These are phyloP conservation scores for Stygiomarasmius scandens DNA, from an alignment of 1,284 basidiomycete species.

Conservation along the genomic window DNA sequence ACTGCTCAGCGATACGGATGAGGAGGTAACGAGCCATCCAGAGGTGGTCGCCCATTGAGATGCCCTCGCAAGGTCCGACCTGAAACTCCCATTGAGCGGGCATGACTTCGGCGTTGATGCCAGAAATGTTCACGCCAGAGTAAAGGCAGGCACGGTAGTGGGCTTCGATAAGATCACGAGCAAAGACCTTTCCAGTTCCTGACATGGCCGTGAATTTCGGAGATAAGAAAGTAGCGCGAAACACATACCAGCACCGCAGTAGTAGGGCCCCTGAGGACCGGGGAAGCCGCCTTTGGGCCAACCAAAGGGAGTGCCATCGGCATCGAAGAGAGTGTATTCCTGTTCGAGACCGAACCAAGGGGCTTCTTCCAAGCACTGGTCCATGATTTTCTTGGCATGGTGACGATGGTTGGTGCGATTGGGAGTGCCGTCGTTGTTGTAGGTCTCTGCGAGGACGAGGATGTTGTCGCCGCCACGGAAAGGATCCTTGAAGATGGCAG, in stretches of 20 bases:
- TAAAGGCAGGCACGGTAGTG: slow-evolving; percentile 98
- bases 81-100: slow-evolving; percentile 99
- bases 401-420: slow-evolving; percentile 97
- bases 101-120: slow-evolving; percentile 99
- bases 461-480: slow-evolving; percentile 99
- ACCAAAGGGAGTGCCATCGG: slow-evolving; percentile 89
- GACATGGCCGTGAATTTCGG: slow-evolving; percentile 17
- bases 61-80: slow-evolving; percentile 97
- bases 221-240: slow-evolving; percentile 16
- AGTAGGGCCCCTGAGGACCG: slow-evolving; percentile 99
- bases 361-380: slow-evolving; percentile 75
- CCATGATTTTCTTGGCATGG: slow-evolving; percentile 91
- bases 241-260: slow-evolving; percentile 94
- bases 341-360: slow-evolving; percentile 99
- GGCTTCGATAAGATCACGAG: slow-evolving; percentile 98
- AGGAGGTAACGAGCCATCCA: slow-evolving; percentile 97
- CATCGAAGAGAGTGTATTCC: slow-evolving; percentile 98
- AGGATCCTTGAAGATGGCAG: slow-evolving; percentile 97
- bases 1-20: slow-evolving; percentile 94
- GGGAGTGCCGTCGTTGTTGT: slow-evolving; percentile 98
- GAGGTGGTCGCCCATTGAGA: slow-evolving; percentile 98
- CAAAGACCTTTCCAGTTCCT: slow-evolving; percentile 97
- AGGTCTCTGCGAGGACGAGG: slow-evolving; percentile 94
- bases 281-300: slow-evolving; percentile 99
- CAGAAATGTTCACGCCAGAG: slow-evolving; percentile 96